Conservation (phyloP, 371 early-diverging fungal species). For the Choanephora cucurbitarum region DNA sequence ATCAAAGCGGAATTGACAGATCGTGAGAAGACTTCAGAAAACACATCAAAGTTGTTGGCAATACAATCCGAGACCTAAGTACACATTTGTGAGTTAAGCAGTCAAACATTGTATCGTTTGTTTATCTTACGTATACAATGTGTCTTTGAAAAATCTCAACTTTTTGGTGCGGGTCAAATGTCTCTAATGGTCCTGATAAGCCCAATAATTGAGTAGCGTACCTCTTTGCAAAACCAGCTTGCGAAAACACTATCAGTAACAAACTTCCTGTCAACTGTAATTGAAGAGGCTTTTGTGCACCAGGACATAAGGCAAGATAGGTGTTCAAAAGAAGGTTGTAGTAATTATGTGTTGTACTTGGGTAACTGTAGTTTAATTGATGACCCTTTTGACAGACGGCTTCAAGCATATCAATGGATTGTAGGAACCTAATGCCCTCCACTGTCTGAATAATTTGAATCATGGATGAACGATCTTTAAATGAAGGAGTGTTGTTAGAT, state of each 20-base stretch:
- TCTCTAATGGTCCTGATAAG: conserved; percentile 4
- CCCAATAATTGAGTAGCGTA: conserved; percentile 33
- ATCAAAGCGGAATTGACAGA: conserved; percentile 20
- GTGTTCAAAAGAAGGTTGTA: conserved; percentile 48
- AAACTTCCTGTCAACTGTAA: conserved; percentile 41
- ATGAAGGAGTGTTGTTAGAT: no score
- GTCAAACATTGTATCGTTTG: no score
- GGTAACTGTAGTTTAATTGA: conserved; percentile 8
- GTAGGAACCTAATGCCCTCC: conserved; percentile 34
- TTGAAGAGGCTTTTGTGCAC: conserved; percentile 39
- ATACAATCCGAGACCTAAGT: conserved; percentile 34
- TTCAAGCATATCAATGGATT: conserved; percentile 27
- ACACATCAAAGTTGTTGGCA: conserved; percentile 27
- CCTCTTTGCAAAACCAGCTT: conserved; percentile 29
- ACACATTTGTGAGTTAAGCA: background rate
- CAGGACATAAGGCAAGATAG: conserved; percentile 34
- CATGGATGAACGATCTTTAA: conserved; percentile 9
- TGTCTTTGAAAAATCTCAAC: conserved; percentile 32
- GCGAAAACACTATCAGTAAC: conserved; percentile 35
- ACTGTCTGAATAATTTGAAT: conserved; percentile 27
- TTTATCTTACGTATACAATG: conserved; percentile 29
- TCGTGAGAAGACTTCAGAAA: conserved; percentile 16
- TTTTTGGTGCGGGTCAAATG: conserved; percentile 12
- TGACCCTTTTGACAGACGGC: conserved; percentile 15
- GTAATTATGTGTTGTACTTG: conserved; percentile 16